Base-by-base conservation (phyloP, 2,329 filamentous ascomycete genomes). In the Ascochyta viciae-villosae region DNA sequence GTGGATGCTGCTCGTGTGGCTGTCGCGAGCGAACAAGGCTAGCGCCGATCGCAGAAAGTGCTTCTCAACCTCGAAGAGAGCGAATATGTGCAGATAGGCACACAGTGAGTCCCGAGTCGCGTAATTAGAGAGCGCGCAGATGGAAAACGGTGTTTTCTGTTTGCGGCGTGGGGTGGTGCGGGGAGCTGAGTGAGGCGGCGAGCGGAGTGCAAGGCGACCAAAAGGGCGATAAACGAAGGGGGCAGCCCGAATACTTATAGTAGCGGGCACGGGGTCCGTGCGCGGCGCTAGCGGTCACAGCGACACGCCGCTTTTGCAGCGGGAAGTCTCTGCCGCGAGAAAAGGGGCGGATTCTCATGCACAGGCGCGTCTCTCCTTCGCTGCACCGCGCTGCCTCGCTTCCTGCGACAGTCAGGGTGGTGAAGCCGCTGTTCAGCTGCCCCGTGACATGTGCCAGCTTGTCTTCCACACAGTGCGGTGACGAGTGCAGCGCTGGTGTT, bases 111-210 rank as follows among this genome's bases (percentile, higher is more conserved):
- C 64, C 55, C 54, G 60, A 57, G 55, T 62, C 61, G 60, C 65
- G 64, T 60, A 60, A 68, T 71, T 67, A 72, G 66, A 55, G 65
- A 61, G 65, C 66, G 66, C 70, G 69, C 70, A 72, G 67, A 55
- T 48, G 48, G 57, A 63, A 63, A 70, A 58, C 62, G 19, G 53
- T 52, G 49, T 61, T 61, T 67, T 69, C 60, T 51, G 57, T 51
- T 64, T 72, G 67, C 66, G 67, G 66, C 64, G 62, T 44, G 55
- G 65, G 57, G 52, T 63, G 57, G 64, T 61, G 60, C 59, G 61
- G 60, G 60, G 62, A 57, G 64, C 64, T 60, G 65, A 60, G 60
- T 62, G 64, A 63, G 62, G 65, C 64, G 62, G 62, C 65, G 62
- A 64, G 61, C 62, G 37, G 63, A 58, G 65, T 62, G 58, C 65